Base-by-base conservation (phyloP, 495 filamentous ascomycete species). In the Hyaloscypha variabilis region DNA sequence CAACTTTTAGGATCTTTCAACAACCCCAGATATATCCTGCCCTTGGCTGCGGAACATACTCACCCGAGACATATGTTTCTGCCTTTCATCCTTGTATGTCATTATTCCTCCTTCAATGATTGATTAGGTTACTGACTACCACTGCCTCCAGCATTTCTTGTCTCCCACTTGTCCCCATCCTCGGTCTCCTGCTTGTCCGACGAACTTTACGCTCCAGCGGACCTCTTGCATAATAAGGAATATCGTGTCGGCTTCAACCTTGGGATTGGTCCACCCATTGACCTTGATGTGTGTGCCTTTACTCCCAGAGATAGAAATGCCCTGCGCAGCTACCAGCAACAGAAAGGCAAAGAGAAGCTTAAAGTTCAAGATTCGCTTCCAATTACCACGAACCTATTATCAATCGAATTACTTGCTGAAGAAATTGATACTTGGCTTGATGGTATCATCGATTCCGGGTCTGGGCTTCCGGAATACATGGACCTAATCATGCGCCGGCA, bases 401-500 rank as follows among this genome's bases (percentile, higher is more conserved):
- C 56, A 6, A 24, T 58, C 8, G 56, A 58, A 8, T 34, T 28
- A 13, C 30, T n/a, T 58, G 56, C 56, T 58, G 26, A 58, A 39
- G 25, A 58, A 17, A 6, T 58, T 58, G 56, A 58, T 58, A 19
- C 28, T 34, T 58, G 56, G 56, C 56, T 58, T 58, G 56, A 58
- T 58, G 11, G 56, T 2, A 31, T 34, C 21, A 58, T 58, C 56
- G 29, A 58, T 31, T 58, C 56, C 56, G 30, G 36, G 30, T 31
- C 19, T 58, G 29, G 30, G 23, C 26, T 34, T 24, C 23, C 25
- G 2, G 56, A 58, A 34, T 58, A 58, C 21, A n/a, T 58, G 4
- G 49, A 19, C 49, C 19, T 51, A 17, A 19, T 51, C 4, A 51
- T n/a, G 23, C 49, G 4, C 49, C 17, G 49, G 49, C 17, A 51